Conservation (phyloP, 257 asterid genomes). For the Handroanthus guayacan region DNA sequence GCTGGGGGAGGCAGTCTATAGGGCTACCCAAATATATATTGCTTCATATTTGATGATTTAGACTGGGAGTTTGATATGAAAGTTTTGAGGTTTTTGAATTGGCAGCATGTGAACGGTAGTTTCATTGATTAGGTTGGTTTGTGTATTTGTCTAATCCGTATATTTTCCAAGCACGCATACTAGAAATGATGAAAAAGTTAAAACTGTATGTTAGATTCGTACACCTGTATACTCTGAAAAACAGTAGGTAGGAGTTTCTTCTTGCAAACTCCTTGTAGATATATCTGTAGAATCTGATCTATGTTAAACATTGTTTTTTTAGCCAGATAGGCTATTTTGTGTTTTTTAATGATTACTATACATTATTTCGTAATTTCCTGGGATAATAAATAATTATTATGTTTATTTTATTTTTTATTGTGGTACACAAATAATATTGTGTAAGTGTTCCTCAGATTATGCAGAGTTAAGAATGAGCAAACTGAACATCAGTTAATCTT, state of each 20-base stretch:
- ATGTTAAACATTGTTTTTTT: conserved; percentile 10
- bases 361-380: conserved; percentile 1
- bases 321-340: neutral
- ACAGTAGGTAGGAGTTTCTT: conserved; percentile 5
- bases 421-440: conserved; percentile 2
- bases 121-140: conserved; percentile 17
- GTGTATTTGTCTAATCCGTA: conserved; percentile 6
- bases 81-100: conserved; percentile 13
- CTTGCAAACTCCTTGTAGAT: neutral
- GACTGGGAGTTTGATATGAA: conserved; percentile 17
- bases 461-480: conserved; percentile 13
- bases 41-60: conserved; percentile 25
- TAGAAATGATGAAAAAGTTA: neutral
- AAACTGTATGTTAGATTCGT: conserved; percentile 1
- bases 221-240: conserved; percentile 1
- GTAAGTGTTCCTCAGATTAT: conserved; percentile 15
- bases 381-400: conserved; percentile 8
- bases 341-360: conserved; percentile 13
- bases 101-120: neutral
- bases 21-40: neutral
- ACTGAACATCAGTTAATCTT: neutral
- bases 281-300: conserved; percentile 9
- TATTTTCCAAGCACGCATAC: neutral
- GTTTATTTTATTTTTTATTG: neutral
- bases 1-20: neutral